A percentile compares a stretch with the other conserved stretches of the same genome.
Evolutionary conservation across 2,329 filamentous ascomycete genomes (phyloP).

Genomic region (Cadophora luteo-olivacea): DNA sequence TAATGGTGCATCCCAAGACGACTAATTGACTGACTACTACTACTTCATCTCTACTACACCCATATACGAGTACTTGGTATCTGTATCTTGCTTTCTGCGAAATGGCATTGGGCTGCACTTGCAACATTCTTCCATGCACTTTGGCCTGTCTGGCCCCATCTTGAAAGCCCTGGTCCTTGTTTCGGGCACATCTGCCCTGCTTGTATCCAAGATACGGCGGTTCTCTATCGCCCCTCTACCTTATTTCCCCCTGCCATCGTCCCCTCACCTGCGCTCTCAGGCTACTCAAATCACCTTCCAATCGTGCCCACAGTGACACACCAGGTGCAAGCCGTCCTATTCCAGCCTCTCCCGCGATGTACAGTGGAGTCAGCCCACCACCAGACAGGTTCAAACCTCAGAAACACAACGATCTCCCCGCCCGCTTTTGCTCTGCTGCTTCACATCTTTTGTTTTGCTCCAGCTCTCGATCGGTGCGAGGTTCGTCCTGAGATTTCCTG

Average conservation of each 20-base stretch:
- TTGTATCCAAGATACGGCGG: background rate
- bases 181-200: slow-evolving; percentile 1
- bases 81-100: background rate
- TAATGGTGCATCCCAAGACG: background rate
- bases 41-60: background rate
- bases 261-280: background rate
- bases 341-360: slow-evolving; percentile 2
- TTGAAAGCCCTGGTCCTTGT: slow-evolving; percentile 1
- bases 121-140: slow-evolving; percentile 5
- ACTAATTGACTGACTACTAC: background rate
- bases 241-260: background rate
- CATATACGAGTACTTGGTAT: background rate
- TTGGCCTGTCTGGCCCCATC: background rate
- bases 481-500: background rate
- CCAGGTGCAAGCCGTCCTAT: background rate
- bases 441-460: background rate
- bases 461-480: background rate
- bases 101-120: background rate
- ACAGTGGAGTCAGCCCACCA: background rate
- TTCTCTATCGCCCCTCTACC: slow-evolving; percentile 7
- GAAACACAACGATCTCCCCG: background rate
- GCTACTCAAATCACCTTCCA: background rate
- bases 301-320: slow-evolving; percentile 1
- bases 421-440: background rate
- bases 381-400: background rate